These are phyloP conservation scores for Ascochyta lentis DNA, from an alignment of 2,329 filamentous ascomycete genomes.

Conservation along the genomic window DNA sequence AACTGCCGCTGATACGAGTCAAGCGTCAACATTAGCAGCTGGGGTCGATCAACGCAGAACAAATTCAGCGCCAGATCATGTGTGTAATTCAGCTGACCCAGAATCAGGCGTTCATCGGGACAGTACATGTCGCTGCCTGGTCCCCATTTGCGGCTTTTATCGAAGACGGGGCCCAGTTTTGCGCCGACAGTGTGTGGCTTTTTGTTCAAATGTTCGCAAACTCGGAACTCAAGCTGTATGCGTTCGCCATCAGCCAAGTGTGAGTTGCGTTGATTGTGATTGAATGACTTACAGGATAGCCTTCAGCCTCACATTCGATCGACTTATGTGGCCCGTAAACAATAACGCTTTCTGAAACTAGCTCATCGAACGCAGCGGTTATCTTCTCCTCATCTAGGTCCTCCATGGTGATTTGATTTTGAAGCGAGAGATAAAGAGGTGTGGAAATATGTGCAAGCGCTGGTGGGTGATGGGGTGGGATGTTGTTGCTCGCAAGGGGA, in stretches of 20 bases:
- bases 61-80: constrained; percentile 59
- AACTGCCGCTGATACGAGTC: constrained; percentile 58
- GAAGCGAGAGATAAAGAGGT: not conserved
- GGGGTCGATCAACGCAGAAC: constrained; percentile 57
- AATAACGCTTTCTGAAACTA: constrained; percentile 34
- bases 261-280: not conserved
- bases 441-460: not conserved
- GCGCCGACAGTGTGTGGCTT: constrained; percentile 41
- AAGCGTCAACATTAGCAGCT: constrained; percentile 56
- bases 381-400: constrained; percentile 22
- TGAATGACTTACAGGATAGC: constrained; percentile 34
- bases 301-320: constrained; percentile 23
- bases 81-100: constrained; percentile 50
- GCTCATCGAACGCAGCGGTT: constrained; percentile 30
- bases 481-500: not conserved
- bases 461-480: not conserved
- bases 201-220: constrained; percentile 37
- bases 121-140: constrained; percentile 53
- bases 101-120: constrained; percentile 51
- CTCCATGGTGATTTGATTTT: constrained; percentile 13
- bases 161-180: constrained; percentile 22
- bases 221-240: constrained; percentile 41
- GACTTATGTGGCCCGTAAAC: constrained; percentile 33
- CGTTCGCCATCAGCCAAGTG: constrained; percentile 2
- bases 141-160: constrained; percentile 35